Base-by-base conservation (phyloP, 192 early-diverging fungal genomes). In the Linnemannia elongata region DNA sequence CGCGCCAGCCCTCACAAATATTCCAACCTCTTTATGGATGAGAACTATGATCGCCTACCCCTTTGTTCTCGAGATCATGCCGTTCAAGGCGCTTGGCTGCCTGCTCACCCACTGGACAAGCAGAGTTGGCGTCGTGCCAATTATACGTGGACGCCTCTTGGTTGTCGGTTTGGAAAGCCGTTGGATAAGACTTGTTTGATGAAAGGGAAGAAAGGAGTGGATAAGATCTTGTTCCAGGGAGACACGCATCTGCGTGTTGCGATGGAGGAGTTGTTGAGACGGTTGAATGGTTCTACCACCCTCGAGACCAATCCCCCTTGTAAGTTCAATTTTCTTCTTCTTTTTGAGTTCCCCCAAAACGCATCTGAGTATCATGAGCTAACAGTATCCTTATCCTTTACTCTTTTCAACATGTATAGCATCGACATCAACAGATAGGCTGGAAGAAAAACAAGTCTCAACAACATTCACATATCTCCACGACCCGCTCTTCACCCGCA, bases 141-240 rank as follows among this genome's bases (percentile, higher is more conserved):
- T 22, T 85, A 85, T 63, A 85, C 83, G 12, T 85, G 83, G 83
- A 85, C 78, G 13, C 83, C 83, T 10, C 78, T 85, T 8, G 83
- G 78, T 15, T 85, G 83, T 72, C 44, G 42, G 15, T 72, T 68
- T 44, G 78, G 60, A 1, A 76, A 76, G 38, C 78, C 83, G 0
- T 42, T 85, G 5, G 76, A 85, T 18, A 18, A n/a, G 17, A 70
- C 44, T 2, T 85, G 83, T 72, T 69, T 85, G 36, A 44, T 30
- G 47, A 18, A 47, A 13, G 80, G 72, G 52, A 76, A 76, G 27
- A 45, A 42, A 1, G 12, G 12, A 13, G 12, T 13, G 44, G 4
- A 45, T 9, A 85, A 76, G 52, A 76, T 85, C 15, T 55, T 85
- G 22, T 80, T 85, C 69, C 83, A 85, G 41, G 83, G 83, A 2